These are phyloP conservation scores for Epichloe typhina DNA, from an alignment of 2,329 filamentous ascomycete species.

Conservation along the genomic window DNA sequence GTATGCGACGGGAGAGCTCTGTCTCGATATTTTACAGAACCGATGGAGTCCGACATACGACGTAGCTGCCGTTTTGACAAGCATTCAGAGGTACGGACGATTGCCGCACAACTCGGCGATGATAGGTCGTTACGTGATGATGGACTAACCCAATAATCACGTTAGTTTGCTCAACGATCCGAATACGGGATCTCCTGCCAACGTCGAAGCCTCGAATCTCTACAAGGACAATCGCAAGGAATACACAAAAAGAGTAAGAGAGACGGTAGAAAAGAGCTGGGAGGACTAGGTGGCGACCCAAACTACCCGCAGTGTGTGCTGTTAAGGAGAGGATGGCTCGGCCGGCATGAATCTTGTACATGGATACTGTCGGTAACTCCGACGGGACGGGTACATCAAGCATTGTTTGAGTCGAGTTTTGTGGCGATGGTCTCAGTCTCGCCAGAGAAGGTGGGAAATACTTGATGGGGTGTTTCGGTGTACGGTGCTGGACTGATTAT, in stretches of 20 bases:
- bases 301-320: neutral
- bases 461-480: slow-evolving; percentile 19
- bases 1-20: slow-evolving; percentile 91
- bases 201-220: slow-evolving; percentile 93
- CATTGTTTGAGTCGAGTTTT: neutral
- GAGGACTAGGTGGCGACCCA: slow-evolving; percentile 49
- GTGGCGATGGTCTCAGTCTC: neutral
- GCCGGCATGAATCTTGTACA: neutral
- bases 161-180: slow-evolving; percentile 85
- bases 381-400: neutral
- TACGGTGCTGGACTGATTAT: slow-evolving; percentile 20
- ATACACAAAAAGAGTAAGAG: slow-evolving; percentile 84
- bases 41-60: slow-evolving; percentile 98
- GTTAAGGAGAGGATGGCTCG: neutral
- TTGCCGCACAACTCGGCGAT: neutral
- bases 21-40: slow-evolving; percentile 93
- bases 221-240: slow-evolving; percentile 98
- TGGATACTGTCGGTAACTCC: neutral
- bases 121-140: neutral
- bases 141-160: too few species aligned
- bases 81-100: slow-evolving; percentile 71
- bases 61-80: slow-evolving; percentile 91
- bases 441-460: neutral
- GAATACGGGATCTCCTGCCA: slow-evolving; percentile 95
- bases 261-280: slow-evolving; percentile 99